Evolutionary conservation across 345 rosid species (phyloP), one percentile per base, ranked within the genome.

Genomic region (Syzygium jambos): DNA sequence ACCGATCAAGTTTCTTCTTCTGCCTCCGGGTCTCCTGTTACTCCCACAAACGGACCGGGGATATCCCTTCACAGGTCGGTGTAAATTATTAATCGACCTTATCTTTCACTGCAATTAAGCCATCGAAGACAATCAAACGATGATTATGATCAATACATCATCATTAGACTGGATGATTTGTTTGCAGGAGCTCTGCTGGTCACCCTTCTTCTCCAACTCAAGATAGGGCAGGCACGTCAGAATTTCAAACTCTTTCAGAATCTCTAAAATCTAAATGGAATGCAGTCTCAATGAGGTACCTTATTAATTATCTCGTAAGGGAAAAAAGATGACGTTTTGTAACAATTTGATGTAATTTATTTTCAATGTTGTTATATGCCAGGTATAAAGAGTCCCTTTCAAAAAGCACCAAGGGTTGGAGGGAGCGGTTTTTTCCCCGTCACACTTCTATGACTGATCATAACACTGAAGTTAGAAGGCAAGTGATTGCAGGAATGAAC

Each of bases 371-470:
- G 80, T 46, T 21, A 73, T 73, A 73, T 34, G 49, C 80, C 84
- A 95, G 97, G 88, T 95, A 94, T 87, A 94, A 91, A 87, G 97
- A 95, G 63, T 92, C 96, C 3, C 90, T 94, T 86, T 92, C 96
- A 51, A 94, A 89, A 92, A 92, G 94, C 88, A 93, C 95, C n/a
- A 92, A 93, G 89, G 95, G 95, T 88, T 94, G 96, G 98, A 94
- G 90, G 85, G 98, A 94, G 90, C 93, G 93, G 90, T 86, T 90
- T 43, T 95, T 94, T 88, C 90, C 96, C 85, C 94, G 95, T 30
- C 93, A 89, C 85, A 80, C 91, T 89, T 89, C 93, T 19, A 85
- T 90, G 91, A 89, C 90, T 78, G 84, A 87, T 73, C 61, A 84
- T 51, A 91, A 92, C 65, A 88, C 93, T 89, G 95, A 94, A 87